Conservation (phyloP, 176 grass and related monocot species). For the Cenchrus purpureus region DNA sequence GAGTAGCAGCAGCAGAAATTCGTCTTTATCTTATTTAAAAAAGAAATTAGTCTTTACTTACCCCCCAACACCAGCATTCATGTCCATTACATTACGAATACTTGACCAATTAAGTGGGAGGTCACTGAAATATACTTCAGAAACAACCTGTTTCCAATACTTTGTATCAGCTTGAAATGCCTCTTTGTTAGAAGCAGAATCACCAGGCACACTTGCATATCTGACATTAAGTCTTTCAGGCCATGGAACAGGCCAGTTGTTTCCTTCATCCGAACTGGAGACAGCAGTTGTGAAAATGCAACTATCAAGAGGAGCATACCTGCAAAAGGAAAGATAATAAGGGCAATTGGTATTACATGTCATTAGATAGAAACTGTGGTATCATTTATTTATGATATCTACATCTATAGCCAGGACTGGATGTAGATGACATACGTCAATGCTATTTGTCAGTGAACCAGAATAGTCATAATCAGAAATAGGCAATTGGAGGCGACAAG, state of each 20-base stretch:
- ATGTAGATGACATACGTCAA: constrained; percentile 11
- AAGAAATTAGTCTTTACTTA: constrained; percentile 47
- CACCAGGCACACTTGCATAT: constrained; percentile 45
- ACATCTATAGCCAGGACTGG: background rate
- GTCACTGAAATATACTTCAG: constrained; percentile 59
- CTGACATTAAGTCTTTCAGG: constrained; percentile 73
- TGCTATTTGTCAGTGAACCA: background rate
- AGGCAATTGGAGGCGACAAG: constrained; percentile 24
- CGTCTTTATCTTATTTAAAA: background rate
- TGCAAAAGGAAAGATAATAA: constrained; percentile 42
- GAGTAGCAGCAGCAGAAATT: constrained; percentile 22
- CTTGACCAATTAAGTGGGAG: constrained; percentile 83
- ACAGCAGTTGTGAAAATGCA: constrained; percentile 55
- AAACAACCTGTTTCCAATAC: constrained; percentile 74
- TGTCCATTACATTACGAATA: constrained; percentile 86
- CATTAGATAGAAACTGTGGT: constrained; percentile 20
- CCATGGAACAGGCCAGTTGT: constrained; percentile 67
- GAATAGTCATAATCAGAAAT: constrained; percentile 17
- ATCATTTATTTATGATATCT: background rate
- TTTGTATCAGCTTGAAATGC: constrained; percentile 60
- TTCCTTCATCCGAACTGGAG: constrained; percentile 56
- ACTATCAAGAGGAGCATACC: constrained; percentile 81
- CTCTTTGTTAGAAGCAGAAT: constrained; percentile 50
- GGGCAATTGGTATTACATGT: constrained; percentile 3
- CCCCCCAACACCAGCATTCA: constrained; percentile 95